Percentiles rank a stretch among this genome's conserved stretches.
These are phyloP conservation scores for Zygotorulaspora sp. DNA, from an alignment of 805 yeast species.

Conservation along the genomic window DNA sequence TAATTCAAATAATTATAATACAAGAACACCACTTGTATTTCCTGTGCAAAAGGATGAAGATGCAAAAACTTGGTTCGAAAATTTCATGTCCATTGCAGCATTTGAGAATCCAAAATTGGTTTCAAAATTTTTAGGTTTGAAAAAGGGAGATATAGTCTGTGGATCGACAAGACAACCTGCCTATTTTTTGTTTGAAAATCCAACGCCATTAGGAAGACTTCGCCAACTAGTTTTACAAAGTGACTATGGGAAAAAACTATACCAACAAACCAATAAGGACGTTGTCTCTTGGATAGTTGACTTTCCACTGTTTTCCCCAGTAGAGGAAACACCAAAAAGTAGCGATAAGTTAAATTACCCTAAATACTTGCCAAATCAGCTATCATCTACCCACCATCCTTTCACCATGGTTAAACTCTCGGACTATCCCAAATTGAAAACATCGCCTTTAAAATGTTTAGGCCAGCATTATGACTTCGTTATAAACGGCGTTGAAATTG, in stretches of 20 bases:
- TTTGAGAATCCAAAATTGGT: constrained; percentile 34
- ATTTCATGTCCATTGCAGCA: constrained; percentile 31
- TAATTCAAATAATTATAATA: constrained; percentile 44
- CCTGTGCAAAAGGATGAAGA: constrained; percentile 45
- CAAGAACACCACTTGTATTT: constrained; percentile 54
- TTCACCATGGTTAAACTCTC: constrained; percentile 83
- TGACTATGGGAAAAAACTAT: constrained; percentile 40
- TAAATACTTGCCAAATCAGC: constrained; percentile 43
- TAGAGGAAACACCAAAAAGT: constrained; percentile 37
- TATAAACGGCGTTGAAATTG: constrained; percentile 89
- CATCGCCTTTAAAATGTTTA: constrained; percentile 56
- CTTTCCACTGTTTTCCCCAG: constrained; percentile 87
- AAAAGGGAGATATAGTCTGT: constrained; percentile 71
- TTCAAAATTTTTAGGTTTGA: constrained; percentile 38
- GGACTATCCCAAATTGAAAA: constrained; percentile 53
- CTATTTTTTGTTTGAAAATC: constrained; percentile 72
- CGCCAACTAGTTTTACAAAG: constrained; percentile 65
- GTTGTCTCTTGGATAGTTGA: constrained; percentile 84
- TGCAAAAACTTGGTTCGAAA: constrained; percentile 42
- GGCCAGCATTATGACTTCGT: constrained; percentile 96
- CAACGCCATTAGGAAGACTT: constrained; percentile 87
- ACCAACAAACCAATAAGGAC: constrained; percentile 21
- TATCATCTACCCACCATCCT: constrained; percentile 89
- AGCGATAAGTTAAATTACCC: constrained; percentile 48
- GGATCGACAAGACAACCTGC: constrained; percentile 63